Base-by-base conservation (phyloP, 805 yeast species). In the Candida dajiaensis region DNA sequence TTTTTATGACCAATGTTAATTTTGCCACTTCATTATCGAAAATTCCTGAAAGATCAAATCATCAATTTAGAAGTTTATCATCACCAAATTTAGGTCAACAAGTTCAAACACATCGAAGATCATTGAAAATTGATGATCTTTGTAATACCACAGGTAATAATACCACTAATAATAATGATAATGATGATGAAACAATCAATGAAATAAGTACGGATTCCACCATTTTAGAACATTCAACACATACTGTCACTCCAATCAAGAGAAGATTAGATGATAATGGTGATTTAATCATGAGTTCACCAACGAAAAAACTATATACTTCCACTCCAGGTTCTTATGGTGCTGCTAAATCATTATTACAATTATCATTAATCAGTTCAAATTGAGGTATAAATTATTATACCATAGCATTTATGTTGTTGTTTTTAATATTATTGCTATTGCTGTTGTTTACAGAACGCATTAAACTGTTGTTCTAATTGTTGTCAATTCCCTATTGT, bases 301-400 rank as follows among this genome's bases (percentile, higher is more conserved):
- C 75, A 41, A 67, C 71, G 1, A 68, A 67, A 52, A 50, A 65
- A 25, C 8, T 48, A 8, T 52, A 49, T 16, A 53, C 68, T 49
- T 64, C 73, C 4, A 72, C 77, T 3, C 77, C 77, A 8, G 70
- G 74, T 4, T 70, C 75, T 0, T 72, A 71, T 45, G 76, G 76
- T 33, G 77, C 77, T 25, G 77, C 77, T 11, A 64, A 68, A 45
- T 71, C 74, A 21, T 53, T 72, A 44, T 48, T 72, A 25, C 75
- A 71, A 49, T 47, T 72, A 49, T 71, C 75, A 5, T 63, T 69
- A 44, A 51, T 52, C 46, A 48, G 53, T 10, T 62, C 69, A 15
- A 49, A 47, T 41, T 52, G 19, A 46, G 22, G 16, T 19, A 31
- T 31, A 25, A 18, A 31, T 31, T 6, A 8, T 22, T 22, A 15